Base-by-base conservation (phyloP, 2,329 filamentous ascomycete genomes). In the Sporothrix phasma region DNA sequence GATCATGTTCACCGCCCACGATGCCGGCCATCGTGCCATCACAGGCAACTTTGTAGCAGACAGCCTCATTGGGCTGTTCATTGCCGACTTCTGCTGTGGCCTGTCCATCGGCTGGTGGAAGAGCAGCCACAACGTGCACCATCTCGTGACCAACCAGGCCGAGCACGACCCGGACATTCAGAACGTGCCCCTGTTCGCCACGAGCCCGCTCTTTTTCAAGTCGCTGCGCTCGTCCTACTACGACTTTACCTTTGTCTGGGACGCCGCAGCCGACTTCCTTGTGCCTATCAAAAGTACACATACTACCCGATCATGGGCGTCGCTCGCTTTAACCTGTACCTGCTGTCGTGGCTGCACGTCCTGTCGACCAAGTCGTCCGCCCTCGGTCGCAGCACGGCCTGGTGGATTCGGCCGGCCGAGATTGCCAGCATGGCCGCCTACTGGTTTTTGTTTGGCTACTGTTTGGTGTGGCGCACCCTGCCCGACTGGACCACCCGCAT, bases 281-380 rank as follows among this genome's bases (percentile, higher is more conserved):
- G 76, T 89, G 5, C 79, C 78, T 7, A 83, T 80, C 87, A 90
- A 71, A 76, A 82, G 62, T 88, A 83, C 74, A 83, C 84, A 0
- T 90, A 89, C 76, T 89, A 89, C 71, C 84, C 86, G 1, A 74
- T 88, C 70, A 84, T 90, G 77, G 78, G 77, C 66, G 77, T 89
- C 63, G 87, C 85, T 3, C 85, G 87, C 66, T 89, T 90, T 81
- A 89, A 89, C 71, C 80, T 90, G 1, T 89, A 89, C 73, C 74
- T 85, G 19, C 79, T 89, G 11, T 86, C 84, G 4, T 88, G 85
- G 85, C 75, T 81, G 17, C 86, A 88, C 71, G 80, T 89, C 10
- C 73, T 88, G 34, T 80, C 80, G 5, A 76, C 76, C 43, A 77
- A 78, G 70, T 83, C 81, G 0, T 80, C 82, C 0, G 78, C 76